A percentile compares a stretch with the other conserved stretches of the same genome.
Evolutionary conservation across 2,329 filamentous ascomycete species (phyloP).

Genomic region (Fonsecaea monophora): DNA sequence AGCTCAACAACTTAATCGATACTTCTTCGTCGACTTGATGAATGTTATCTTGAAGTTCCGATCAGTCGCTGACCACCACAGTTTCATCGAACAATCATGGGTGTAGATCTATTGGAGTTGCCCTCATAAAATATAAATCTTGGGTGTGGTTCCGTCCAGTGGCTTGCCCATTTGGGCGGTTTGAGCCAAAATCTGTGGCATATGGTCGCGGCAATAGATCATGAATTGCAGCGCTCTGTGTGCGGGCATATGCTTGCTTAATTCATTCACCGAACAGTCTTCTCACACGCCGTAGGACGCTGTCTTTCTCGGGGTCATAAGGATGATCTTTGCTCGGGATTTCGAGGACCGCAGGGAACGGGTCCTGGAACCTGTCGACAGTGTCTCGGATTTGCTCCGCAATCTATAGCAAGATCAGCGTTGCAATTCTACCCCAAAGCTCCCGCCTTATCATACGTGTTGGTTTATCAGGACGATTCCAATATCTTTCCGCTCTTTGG

Average conservation of each 20-base stretch:
- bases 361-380: conserved; percentile 89
- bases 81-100: not conserved
- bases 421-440: not conserved
- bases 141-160: not conserved
- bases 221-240: not conserved
- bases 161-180: not conserved
- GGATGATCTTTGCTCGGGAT: conserved; percentile 99
- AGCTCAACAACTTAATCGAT: not conserved
- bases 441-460: conserved; percentile 67
- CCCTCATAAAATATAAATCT: not conserved
- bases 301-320: conserved; percentile 98
- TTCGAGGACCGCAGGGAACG: conserved; percentile 94
- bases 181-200: not conserved
- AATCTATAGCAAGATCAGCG: conserved; percentile 64
- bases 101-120: not conserved
- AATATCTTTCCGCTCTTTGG: conserved; percentile 90
- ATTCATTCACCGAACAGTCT: conserved; percentile 68
- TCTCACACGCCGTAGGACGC: conserved; percentile 85
- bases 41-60: not conserved
- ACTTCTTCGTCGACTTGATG: not conserved
- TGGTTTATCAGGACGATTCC: conserved; percentile 97
- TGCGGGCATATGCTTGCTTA: not conserved
- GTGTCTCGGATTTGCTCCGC: conserved; percentile 91
- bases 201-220: not conserved
- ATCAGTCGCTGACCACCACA: not conserved